Percentiles rank a stretch among this genome's conserved stretches.
Conservation (phyloP, 1,284 basidiomycete genomes). For the Cronartium ribicola region DNA sequence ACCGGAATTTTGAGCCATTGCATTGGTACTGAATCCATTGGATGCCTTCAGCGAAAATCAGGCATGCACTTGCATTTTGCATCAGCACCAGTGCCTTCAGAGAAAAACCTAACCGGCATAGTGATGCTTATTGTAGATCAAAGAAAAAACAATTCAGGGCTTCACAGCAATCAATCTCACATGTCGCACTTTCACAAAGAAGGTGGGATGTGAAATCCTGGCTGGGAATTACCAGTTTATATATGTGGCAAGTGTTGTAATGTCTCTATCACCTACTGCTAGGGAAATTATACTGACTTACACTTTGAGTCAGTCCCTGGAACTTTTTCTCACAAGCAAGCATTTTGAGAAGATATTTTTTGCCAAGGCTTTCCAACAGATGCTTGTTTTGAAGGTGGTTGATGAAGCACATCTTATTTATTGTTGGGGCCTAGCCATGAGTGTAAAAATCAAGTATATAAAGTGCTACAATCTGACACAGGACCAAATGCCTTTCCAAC, state of each 20-base stretch:
- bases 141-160: not conserved
- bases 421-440: not conserved
- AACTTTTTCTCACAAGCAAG: not conserved
- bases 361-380: not conserved
- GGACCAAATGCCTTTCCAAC: not conserved
- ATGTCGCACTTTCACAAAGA: constrained; percentile 3
- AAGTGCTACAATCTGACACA: not conserved
- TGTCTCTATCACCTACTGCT: not conserved
- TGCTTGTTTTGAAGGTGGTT: not conserved
- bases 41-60: constrained; percentile 15
- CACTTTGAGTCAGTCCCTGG: not conserved
- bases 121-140: not conserved
- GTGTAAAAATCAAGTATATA: not conserved
- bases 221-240: constrained; percentile 5
- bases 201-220: not conserved
- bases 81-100: not conserved
- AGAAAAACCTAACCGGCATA: not conserved
- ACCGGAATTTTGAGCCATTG: not conserved
- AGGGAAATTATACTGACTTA: not conserved
- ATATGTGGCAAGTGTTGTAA: constrained; percentile 4
- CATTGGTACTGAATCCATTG: constrained; percentile 7
- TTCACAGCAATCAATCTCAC: constrained; percentile 5
- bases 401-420: not conserved
- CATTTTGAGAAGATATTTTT: not conserved
- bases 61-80: not conserved